phyloP scores from a whole-genome alignment of 306 rosid genomes.

The Leucaena leucocephala region DNA sequence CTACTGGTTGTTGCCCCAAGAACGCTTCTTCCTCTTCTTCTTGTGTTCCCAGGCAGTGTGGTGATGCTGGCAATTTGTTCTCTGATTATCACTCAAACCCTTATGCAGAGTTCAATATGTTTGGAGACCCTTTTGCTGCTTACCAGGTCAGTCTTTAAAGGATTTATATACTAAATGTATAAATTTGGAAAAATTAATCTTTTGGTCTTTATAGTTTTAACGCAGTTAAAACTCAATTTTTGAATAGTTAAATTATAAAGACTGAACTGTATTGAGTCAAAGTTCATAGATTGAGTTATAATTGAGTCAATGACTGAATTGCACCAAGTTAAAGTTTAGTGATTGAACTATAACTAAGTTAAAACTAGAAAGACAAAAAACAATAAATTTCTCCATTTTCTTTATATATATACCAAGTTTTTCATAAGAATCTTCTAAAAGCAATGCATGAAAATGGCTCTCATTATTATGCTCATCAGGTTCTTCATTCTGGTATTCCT shows the following conservation, averaged over 20 bases:
- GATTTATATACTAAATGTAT: neutral
- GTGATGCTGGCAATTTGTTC: constrained; percentile 80
- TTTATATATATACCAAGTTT: neutral
- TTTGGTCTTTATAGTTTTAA: too few species aligned
- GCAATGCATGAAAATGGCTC: neutral
- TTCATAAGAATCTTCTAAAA: neutral
- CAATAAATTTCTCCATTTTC: neutral
- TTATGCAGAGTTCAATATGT: constrained; percentile 86
- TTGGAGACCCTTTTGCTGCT: constrained; percentile 95
- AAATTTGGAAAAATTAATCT: neutral
- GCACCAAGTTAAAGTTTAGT: too few species aligned
- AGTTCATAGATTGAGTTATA: too few species aligned
- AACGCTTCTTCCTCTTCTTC: constrained; percentile 53
- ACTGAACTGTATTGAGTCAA: too few species aligned
- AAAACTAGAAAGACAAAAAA: too few species aligned
- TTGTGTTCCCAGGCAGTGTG: constrained; percentile 79
- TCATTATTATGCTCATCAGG: constrained; percentile 46
- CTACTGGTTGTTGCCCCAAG: constrained; percentile 86
- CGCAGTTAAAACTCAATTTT: too few species aligned
- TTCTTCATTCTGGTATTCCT: constrained; percentile 90
- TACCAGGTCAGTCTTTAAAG: constrained; percentile 59
- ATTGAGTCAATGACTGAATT: too few species aligned
- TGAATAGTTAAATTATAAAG: too few species aligned
- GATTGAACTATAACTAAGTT: too few species aligned
- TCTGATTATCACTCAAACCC: constrained; percentile 72